These are phyloP conservation scores for Sugiyamaella sp. DNA, from an alignment of 1,139 yeast species.

Conservation along the genomic window DNA sequence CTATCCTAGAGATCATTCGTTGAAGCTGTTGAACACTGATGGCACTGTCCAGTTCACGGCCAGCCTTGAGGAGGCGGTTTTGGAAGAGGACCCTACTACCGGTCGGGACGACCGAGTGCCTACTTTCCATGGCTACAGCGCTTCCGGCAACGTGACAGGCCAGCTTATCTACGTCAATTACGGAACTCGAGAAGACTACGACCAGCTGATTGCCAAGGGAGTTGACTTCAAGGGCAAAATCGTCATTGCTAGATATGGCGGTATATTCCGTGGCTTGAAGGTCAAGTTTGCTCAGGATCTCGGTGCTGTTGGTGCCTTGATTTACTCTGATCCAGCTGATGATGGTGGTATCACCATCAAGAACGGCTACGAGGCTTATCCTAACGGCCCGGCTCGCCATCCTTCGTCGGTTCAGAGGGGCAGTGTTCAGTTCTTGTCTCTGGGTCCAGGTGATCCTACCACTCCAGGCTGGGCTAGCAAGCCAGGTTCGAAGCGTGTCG, in stretches of 20 bases:
- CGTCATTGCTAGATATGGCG: constrained; percentile 63
- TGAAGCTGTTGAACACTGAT: constrained; percentile 47
- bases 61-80: constrained; percentile 67
- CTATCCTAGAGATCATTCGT: constrained; percentile 59
- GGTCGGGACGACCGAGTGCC: constrained; percentile 51
- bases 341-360: constrained; percentile 54
- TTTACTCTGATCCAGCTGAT: constrained; percentile 70
- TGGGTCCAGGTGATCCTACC: constrained; percentile 86
- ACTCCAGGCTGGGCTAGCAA: constrained; percentile 82
- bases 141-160: constrained; percentile 65
- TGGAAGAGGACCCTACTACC: constrained; percentile 73
- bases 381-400: constrained; percentile 69
- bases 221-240: constrained; percentile 56
- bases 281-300: constrained; percentile 67
- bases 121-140: constrained; percentile 70
- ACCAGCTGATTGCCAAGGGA: constrained; percentile 47
- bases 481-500: constrained; percentile 50
- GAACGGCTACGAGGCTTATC: constrained; percentile 61
- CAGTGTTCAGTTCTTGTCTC: constrained; percentile 75
- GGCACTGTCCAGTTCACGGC: constrained; percentile 58
- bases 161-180: constrained; percentile 62
- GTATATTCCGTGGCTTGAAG: constrained; percentile 64
- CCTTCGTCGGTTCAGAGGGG: constrained; percentile 81
- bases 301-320: constrained; percentile 62
- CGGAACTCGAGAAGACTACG: constrained; percentile 61